Conservation (phyloP, 805 yeast genomes). For the Myxozyma neotropica region DNA sequence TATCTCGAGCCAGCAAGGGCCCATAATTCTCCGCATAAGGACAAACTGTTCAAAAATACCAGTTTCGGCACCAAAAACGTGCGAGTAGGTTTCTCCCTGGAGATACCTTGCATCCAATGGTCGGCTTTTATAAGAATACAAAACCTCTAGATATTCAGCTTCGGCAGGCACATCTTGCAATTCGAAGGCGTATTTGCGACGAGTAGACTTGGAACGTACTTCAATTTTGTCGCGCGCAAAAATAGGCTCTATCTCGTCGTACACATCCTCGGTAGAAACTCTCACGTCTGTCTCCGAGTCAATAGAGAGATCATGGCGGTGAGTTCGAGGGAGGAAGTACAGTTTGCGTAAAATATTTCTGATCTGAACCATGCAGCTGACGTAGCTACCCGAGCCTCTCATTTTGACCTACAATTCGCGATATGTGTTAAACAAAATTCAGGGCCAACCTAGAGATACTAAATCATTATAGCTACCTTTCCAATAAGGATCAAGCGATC, state of each 20-base stretch:
- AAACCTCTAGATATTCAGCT: constrained; percentile 75
- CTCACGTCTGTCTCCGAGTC: constrained; percentile 48
- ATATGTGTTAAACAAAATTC: background rate
- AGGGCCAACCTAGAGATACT: too few relatives aligned
- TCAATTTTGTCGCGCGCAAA: constrained; percentile 64
- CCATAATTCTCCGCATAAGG: constrained; percentile 82
- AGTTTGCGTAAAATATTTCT: constrained; percentile 70
- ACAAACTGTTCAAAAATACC: constrained; percentile 84
- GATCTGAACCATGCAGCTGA: constrained; percentile 77
- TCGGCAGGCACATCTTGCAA: constrained; percentile 75
- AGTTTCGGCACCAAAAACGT: constrained; percentile 77
- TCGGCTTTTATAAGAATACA: constrained; percentile 62
- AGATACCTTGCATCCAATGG: constrained; percentile 57
- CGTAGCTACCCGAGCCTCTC: constrained; percentile 52
- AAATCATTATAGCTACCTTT: too few relatives aligned
- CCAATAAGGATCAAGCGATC: constrained; percentile 76
- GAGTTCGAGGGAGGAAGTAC: constrained; percentile 70
- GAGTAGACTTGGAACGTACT: constrained; percentile 70
- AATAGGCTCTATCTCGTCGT: constrained; percentile 72
- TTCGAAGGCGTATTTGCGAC: constrained; percentile 87
- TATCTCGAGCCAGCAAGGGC: constrained; percentile 94
- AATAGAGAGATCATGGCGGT: constrained; percentile 39
- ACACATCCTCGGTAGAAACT: constrained; percentile 64
- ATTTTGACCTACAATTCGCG: constrained; percentile 44
- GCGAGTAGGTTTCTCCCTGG: constrained; percentile 73